These are phyloP conservation scores for Candida ipomoeae DNA, from an alignment of 805 yeast genomes.

Conservation along the genomic window DNA sequence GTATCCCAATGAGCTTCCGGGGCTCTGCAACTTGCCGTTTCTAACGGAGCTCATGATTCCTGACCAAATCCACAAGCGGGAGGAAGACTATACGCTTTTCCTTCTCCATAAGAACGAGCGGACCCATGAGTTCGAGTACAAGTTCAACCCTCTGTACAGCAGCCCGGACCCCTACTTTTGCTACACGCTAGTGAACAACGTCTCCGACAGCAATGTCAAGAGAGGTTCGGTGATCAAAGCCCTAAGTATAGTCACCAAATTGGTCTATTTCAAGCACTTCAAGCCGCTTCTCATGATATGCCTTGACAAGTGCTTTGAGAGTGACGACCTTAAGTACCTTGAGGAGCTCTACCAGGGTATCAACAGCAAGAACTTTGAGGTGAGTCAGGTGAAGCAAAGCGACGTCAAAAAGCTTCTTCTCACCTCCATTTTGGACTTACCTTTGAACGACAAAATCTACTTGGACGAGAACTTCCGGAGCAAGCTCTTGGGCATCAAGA, in stretches of 20 bases:
- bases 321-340: slow-evolving; percentile 19
- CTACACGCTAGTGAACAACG: slow-evolving; percentile 50
- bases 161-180: slow-evolving; percentile 47
- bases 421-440: slow-evolving; percentile 41
- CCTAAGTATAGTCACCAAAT: slow-evolving; percentile 53
- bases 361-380: slow-evolving; percentile 28
- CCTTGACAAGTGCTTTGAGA: slow-evolving; percentile 43
- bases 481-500: slow-evolving; percentile 28
- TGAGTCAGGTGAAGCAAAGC: slow-evolving; percentile 20
- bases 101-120: slow-evolving; percentile 44
- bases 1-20: slow-evolving; percentile 45
- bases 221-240: slow-evolving; percentile 62
- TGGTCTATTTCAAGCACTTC: slow-evolving; percentile 51
- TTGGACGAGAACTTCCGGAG: slow-evolving; percentile 36
- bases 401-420: slow-evolving; percentile 35
- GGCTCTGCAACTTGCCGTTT: slow-evolving; percentile 31
- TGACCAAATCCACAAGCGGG: slow-evolving; percentile 52
- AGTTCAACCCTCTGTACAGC: slow-evolving; percentile 28
- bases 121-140: slow-evolving; percentile 38
- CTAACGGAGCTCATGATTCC: slow-evolving; percentile 60
- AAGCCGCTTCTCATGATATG: slow-evolving; percentile 55
- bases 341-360: slow-evolving; percentile 29
- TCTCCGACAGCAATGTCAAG: slow-evolving; percentile 40
- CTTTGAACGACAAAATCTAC: slow-evolving; percentile 39
- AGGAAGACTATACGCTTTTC: slow-evolving; percentile 57